Percentiles rank a stretch among this genome's conserved stretches.
phyloP scores from a whole-genome alignment of 2,329 filamentous ascomycete genomes.

The Ceratocystis eucalypticola region DNA sequence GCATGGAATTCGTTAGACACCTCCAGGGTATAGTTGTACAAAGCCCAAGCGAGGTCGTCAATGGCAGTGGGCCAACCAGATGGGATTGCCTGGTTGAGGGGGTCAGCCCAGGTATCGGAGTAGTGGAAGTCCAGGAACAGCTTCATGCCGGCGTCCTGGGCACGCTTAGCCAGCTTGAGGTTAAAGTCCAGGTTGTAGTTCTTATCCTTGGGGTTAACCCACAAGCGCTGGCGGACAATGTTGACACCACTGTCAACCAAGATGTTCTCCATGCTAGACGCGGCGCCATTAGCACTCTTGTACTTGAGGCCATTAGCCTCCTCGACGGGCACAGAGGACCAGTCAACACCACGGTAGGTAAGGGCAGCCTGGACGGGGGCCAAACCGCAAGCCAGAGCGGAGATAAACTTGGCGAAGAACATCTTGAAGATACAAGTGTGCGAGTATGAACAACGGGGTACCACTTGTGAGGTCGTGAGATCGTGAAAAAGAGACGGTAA shows the following conservation, averaged over 20 bases:
- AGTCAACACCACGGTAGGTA: slow-evolving; percentile 54
- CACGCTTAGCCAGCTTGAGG: slow-evolving; percentile 50
- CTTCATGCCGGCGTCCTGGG: slow-evolving; percentile 46
- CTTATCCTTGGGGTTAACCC: slow-evolving; percentile 53
- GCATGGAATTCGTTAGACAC: slow-evolving; percentile 47
- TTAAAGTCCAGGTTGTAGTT: slow-evolving; percentile 60
- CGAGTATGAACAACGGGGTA: not conserved
- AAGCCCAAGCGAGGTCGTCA: slow-evolving; percentile 42
- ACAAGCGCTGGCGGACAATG: slow-evolving; percentile 55
- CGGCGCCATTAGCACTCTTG: slow-evolving; percentile 40
- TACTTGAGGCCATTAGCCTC: slow-evolving; percentile 49
- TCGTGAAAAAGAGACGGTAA: not conserved
- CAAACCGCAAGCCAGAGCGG: slow-evolving; percentile 10
- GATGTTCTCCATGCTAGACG: slow-evolving; percentile 48
- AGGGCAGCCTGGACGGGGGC: slow-evolving; percentile 31
- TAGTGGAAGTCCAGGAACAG: slow-evolving; percentile 53
- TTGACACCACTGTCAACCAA: slow-evolving; percentile 50
- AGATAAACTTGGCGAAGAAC: slow-evolving; percentile 9
- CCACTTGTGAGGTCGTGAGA: not conserved
- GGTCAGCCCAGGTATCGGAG: slow-evolving; percentile 60
- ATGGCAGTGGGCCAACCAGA: slow-evolving; percentile 49
- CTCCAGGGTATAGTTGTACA: slow-evolving; percentile 56
- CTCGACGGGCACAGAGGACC: slow-evolving; percentile 52
- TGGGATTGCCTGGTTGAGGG: slow-evolving; percentile 47
- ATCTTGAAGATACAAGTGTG: slow-evolving; percentile 1